Percentiles rank a stretch among this genome's conserved stretches.
phyloP scores from a whole-genome alignment of 2,329 filamentous ascomycete species.

The Phialemonium atrogriseum region DNA sequence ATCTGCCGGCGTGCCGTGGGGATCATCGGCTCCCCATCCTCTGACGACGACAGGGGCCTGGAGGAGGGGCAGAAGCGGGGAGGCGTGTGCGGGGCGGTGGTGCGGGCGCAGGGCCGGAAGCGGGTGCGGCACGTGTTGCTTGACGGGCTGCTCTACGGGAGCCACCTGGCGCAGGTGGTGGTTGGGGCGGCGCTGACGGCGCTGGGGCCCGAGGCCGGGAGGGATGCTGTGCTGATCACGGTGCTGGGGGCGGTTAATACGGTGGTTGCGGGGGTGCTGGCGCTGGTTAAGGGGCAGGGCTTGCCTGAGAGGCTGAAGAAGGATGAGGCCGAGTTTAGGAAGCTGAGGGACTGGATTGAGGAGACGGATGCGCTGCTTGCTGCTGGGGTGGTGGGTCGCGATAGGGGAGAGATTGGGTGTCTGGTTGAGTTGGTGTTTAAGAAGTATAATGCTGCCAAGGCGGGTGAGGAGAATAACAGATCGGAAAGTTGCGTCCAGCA shows the following conservation, averaged over 20 bases:
- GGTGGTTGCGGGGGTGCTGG: conserved; percentile 52
- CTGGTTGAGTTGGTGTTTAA: conserved; percentile 33
- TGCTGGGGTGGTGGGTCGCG: conserved; percentile 31
- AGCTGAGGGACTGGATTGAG: conserved; percentile 45
- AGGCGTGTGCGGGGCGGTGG: conserved; percentile 32
- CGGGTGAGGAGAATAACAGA: conserved; percentile 31
- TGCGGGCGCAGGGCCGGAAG: conserved; percentile 23
- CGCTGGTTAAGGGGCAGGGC: conserved; percentile 43
- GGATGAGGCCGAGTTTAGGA: conserved; percentile 35
- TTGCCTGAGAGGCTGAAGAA: conserved; percentile 37
- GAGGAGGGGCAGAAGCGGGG: conserved; percentile 26
- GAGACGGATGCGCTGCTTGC: conserved; percentile 38
- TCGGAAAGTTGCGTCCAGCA: conserved; percentile 13
- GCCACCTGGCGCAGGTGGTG: conserved; percentile 36
- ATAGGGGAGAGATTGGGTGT: conserved; percentile 31
- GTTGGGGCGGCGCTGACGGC: conserved; percentile 38
- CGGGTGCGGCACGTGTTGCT: conserved; percentile 24
- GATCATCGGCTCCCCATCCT: conserved; percentile 24
- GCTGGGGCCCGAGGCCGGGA: conserved; percentile 34
- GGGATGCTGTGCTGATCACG: conserved; percentile 44
- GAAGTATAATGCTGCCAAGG: conserved; percentile 33
- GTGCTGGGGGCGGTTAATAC: conserved; percentile 55
- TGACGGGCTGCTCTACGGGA: conserved; percentile 29
- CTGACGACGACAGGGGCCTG: too few species aligned
- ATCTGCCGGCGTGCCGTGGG: conserved; percentile 35